Evolutionary conservation across 208 protist species (phyloP), one percentile per base, ranked within the genome.

Genomic region (Porcisia deanei): DNA sequence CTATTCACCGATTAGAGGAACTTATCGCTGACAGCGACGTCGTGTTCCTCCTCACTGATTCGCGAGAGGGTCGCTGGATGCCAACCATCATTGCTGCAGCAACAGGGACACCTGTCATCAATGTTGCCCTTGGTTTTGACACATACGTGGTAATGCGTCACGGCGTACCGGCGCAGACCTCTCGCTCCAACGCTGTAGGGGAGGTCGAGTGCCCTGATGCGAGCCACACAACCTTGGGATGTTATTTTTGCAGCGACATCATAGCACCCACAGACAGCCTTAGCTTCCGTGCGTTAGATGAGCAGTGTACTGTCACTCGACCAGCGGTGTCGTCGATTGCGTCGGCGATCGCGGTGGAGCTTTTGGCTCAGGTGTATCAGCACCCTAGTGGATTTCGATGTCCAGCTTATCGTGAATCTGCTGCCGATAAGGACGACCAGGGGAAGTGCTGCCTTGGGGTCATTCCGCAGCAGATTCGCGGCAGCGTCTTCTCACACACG

Each of bases 231-330:
- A 57, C 68, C 7, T 73, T 99, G 6, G 98, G 98, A 41, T 99
- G 99, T 81, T 99, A 99, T 81, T 99, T 99, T 76, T 99, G 99
- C 88, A 98, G 97, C 77, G 98, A 99, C 76, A 89, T 99, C 5
- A 87, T 98, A 20, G 97, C 98, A 25, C 98, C 98, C 30, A 68
- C 83, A 18, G 86, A 97, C 86, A 97, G 91, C 37, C 88, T 98
- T 22, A 91, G 88, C 20, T 95, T 97, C 67, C 89, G 99, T 58
- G 99, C 98, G 30, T 88, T 99, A 0, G 99, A 99, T 86, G 97
- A 99, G 88, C 98, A 99, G 83, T 99, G 99, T 88, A 99, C 99
- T 0, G 99, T 99, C 1, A 99, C 98, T 0, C 87, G 93, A 45
- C 96, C 94, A 12, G 98, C 97, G 39, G 80, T 99, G 5, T 97